A percentile compares a stretch with the other conserved stretches of the same genome.
These are phyloP conservation scores for Porodaedalea pini DNA, from an alignment of 1,284 basidiomycete genomes.

Conservation along the genomic window DNA sequence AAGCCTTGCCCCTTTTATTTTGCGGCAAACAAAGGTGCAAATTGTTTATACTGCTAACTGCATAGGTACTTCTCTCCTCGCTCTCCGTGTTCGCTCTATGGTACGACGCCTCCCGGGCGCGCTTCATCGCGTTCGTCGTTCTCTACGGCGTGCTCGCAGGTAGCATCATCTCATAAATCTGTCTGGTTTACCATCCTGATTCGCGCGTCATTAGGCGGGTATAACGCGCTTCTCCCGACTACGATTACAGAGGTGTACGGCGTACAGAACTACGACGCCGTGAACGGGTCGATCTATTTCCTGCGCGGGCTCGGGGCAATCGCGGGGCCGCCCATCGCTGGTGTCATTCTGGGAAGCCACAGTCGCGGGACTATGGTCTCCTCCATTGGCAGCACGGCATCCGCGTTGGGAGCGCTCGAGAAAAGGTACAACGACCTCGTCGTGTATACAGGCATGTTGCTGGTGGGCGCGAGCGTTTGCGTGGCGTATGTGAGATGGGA, in stretches of 20 bases:
- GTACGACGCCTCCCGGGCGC: slow-evolving; percentile 35
- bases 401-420: slow-evolving; percentile 26
- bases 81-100: slow-evolving; percentile 42
- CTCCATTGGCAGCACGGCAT: slow-evolving; percentile 9
- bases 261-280: slow-evolving; percentile 39
- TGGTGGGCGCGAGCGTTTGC: slow-evolving; percentile 38
- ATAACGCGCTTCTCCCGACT: slow-evolving; percentile 42
- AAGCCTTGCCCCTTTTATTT: slow-evolving; percentile 7
- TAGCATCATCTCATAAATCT: too few species aligned
- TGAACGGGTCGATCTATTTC: slow-evolving; percentile 41
- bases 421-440: slow-evolving; percentile 38
- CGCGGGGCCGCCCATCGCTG: slow-evolving; percentile 40
- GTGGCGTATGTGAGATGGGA: slow-evolving; percentile 43
- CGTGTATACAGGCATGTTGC: slow-evolving; percentile 37
- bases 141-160: slow-evolving; percentile 36
- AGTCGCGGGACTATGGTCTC: slow-evolving; percentile 22
- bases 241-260: slow-evolving; percentile 43
- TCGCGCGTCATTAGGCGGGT: too few species aligned
- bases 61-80: slow-evolving; percentile 39
- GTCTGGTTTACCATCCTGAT: too few species aligned
- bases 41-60: not conserved
- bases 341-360: slow-evolving; percentile 40
- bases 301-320: slow-evolving; percentile 40
- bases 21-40: not conserved
- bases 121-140: slow-evolving; percentile 38